Percentiles rank a stretch among this genome's conserved stretches.
Evolutionary conservation across 2,329 filamentous ascomycete species (phyloP).

Genomic region (Colletotrichum horii): DNA sequence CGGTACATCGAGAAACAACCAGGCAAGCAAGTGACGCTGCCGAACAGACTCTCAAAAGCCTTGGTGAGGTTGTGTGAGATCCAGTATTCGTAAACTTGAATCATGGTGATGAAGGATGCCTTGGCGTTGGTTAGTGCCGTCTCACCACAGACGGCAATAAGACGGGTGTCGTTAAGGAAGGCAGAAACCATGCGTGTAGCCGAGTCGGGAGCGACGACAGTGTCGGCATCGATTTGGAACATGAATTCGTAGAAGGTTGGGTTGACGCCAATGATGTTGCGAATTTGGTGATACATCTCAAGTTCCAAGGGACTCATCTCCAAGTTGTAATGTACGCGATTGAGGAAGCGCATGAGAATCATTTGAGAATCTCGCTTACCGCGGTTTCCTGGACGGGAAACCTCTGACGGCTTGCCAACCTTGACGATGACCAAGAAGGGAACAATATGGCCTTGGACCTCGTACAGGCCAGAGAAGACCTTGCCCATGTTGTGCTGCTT

Average conservation of each 20-base stretch:
- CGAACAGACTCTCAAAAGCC: conserved; percentile 96
- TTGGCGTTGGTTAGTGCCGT: conserved; percentile 93
- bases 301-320: conserved; percentile 96
- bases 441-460: conserved; percentile 97
- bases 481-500: conserved; percentile 99
- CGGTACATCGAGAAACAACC: conserved; percentile 99
- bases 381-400: conserved; percentile 92
- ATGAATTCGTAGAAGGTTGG: conserved; percentile 98
- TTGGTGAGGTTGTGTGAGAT: conserved; percentile 98
- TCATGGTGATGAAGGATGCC: conserved; percentile 95
- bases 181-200: conserved; percentile 90
- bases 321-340: conserved; percentile 97
- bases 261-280: conserved; percentile 98
- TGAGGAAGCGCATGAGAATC: conserved; percentile 98
- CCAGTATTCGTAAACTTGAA: conserved; percentile 99
- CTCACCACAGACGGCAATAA: conserved; percentile 96
- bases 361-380: conserved; percentile 99
- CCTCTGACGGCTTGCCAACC: conserved; percentile 96
- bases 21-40: conserved; percentile 94
- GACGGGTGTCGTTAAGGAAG: conserved; percentile 87
- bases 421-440: conserved; percentile 97
- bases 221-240: conserved; percentile 96
- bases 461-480: conserved; percentile 95
- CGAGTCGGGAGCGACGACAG: conserved; percentile 87
- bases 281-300: conserved; percentile 98